phyloP scores from a whole-genome alignment of 1,284 basidiomycete genomes.

The Leccinum ambiguum region DNA sequence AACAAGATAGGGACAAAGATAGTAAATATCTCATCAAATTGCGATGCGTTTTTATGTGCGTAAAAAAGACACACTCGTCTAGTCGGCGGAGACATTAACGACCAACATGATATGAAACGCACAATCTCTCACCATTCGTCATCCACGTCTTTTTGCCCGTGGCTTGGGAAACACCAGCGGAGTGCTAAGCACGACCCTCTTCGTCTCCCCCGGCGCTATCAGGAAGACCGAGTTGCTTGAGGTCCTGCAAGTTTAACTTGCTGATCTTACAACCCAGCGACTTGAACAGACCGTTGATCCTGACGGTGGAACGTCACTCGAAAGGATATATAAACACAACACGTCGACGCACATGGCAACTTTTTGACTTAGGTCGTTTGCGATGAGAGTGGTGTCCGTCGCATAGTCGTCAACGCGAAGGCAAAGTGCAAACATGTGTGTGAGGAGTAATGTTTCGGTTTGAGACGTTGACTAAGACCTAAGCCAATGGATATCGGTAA shows the following conservation, averaged over 20 bases:
- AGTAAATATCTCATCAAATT: neutral
- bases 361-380: conserved; percentile 70
- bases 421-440: conserved; percentile 79
- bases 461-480: conserved; percentile 71
- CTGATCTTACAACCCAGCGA: conserved; percentile 68
- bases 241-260: conserved; percentile 58
- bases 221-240: conserved; percentile 64
- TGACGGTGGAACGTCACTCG: conserved; percentile 21
- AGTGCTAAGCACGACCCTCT: conserved; percentile 68
- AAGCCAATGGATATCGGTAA: conserved; percentile 8
- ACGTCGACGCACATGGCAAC: conserved; percentile 54
- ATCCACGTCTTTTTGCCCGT: conserved; percentile 27
- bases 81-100: neutral
- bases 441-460: conserved; percentile 69
- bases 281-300: conserved; percentile 53
- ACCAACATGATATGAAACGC: neutral
- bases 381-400: conserved; percentile 65
- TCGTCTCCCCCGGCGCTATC: conserved; percentile 55
- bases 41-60: neutral
- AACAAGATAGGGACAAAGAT: neutral
- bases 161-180: conserved; percentile 81
- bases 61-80: neutral
- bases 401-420: conserved; percentile 77
- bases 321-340: neutral
- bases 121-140: conserved; percentile 4